phyloP scores from a whole-genome alignment of 2,329 filamentous ascomycete species.

The Fragosphaeria purpurea region DNA sequence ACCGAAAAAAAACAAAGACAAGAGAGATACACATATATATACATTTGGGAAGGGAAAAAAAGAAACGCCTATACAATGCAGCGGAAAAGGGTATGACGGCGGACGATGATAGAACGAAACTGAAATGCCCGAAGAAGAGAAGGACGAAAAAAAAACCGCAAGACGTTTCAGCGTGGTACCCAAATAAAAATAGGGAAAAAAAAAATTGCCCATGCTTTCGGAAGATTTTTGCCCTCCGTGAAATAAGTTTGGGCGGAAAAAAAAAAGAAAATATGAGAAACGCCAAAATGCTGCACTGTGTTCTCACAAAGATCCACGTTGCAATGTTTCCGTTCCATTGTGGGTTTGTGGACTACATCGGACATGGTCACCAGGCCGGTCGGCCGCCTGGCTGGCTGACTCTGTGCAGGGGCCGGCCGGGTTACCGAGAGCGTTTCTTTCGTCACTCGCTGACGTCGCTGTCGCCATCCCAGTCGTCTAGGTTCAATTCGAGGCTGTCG shows the following conservation, averaged over 20 bases:
- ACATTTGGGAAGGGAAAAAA: neutral
- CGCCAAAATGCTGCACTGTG: too few species aligned
- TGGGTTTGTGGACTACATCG: too few species aligned
- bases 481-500: neutral
- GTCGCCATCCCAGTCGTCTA: slow-evolving; percentile 17
- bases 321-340: too few species aligned
- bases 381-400: too few species aligned
- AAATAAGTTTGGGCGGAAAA: too few species aligned
- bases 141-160: neutral
- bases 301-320: too few species aligned
- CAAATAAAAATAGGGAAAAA: neutral
- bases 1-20: neutral
- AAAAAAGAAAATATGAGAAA: too few species aligned
- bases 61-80: slow-evolving; percentile 5
- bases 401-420: too few species aligned
- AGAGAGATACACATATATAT: neutral
- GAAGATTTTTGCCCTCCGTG: too few species aligned
- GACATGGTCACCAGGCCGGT: too few species aligned
- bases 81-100: slow-evolving; percentile 5
- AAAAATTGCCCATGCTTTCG: neutral
- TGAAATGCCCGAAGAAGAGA: slow-evolving; percentile 3
- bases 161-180: neutral
- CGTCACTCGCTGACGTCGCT: slow-evolving; percentile 23
- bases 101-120: slow-evolving; percentile 4
- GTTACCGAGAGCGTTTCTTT: too few species aligned